phyloP scores from a whole-genome alignment of 495 filamentous ascomycete species.

The Aspergillus hancockii region DNA sequence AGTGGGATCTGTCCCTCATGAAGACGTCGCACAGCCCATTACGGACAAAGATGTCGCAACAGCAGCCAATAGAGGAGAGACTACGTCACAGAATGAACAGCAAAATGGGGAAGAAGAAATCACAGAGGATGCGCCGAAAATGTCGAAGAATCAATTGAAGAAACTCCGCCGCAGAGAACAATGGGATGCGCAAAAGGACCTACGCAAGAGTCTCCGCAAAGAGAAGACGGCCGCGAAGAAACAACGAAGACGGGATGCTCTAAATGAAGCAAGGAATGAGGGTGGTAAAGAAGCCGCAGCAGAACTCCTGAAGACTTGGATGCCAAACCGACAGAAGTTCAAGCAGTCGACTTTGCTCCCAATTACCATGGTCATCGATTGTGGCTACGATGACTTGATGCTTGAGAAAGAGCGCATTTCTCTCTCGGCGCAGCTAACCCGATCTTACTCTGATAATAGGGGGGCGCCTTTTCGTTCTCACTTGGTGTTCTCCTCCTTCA shows the following conservation, averaged over 20 bases:
- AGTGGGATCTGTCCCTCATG: constrained; percentile 15
- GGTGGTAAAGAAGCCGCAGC: constrained; percentile 31
- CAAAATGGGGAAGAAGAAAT: constrained; percentile 9
- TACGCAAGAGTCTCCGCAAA: constrained; percentile 70
- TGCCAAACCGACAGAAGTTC: constrained; percentile 28
- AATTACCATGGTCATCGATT: constrained; percentile 82
- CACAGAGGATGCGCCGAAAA: constrained; percentile 26
- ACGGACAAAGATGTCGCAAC: constrained; percentile 12
- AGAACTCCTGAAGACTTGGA: constrained; percentile 40
- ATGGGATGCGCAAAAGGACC: constrained; percentile 68
- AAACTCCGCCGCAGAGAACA: constrained; percentile 63
- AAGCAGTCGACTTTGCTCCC: constrained; percentile 57
- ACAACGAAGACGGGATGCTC: constrained; percentile 52
- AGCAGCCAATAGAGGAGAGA: not conserved
- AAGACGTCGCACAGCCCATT: constrained; percentile 16
- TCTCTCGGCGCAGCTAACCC: constrained; percentile 76
- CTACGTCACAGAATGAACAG: constrained; percentile 16
- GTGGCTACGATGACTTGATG: constrained; percentile 91
- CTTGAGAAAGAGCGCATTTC: constrained; percentile 77
- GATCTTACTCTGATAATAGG: constrained; percentile 85
- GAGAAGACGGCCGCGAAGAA: constrained; percentile 69
- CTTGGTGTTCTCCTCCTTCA: constrained; percentile 73
- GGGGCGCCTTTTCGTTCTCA: constrained; percentile 64
- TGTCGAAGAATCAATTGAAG: constrained; percentile 84
- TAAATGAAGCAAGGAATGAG: constrained; percentile 31